Percentiles rank a stretch among this genome's conserved stretches.
Conservation (phyloP, 2,329 filamentous ascomycete genomes). For the Cercospora citrullina region DNA sequence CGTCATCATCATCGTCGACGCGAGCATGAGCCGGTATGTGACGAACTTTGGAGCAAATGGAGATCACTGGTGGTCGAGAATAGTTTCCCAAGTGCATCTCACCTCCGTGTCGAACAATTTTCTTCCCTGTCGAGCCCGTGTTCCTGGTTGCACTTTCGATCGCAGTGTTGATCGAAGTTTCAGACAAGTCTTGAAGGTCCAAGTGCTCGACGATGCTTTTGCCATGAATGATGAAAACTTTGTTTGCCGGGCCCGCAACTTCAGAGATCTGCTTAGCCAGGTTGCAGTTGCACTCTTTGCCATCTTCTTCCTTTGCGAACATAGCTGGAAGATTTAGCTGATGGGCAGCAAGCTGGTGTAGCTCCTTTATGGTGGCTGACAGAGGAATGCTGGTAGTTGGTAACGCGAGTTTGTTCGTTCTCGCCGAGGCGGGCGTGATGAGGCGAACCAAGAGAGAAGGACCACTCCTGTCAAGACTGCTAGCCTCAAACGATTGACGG, state of each 20-base stretch:
- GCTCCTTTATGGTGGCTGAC: constrained; percentile 29
- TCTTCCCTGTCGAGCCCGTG: constrained; percentile 16
- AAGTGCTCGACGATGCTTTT: constrained; percentile 28
- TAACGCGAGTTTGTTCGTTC: constrained; percentile 22
- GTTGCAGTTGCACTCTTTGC: constrained; percentile 36
- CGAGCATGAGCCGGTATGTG: constrained; percentile 26
- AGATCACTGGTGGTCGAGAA: constrained; percentile 22
- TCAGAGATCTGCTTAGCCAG: constrained; percentile 32
- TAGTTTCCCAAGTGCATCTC: constrained; percentile 12
- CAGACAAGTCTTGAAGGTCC: constrained; percentile 10
- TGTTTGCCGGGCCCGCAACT: constrained; percentile 15
- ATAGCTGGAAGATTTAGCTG: constrained; percentile 25
- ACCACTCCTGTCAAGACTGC: background rate
- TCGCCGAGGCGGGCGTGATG: constrained; percentile 34
- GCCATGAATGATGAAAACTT: constrained; percentile 30
- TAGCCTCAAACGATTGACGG: background rate
- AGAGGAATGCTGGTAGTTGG: constrained; percentile 23
- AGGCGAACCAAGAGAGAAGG: constrained; percentile 30
- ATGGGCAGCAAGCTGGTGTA: constrained; percentile 29
- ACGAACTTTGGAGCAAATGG: constrained; percentile 27
- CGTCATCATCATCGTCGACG: constrained; percentile 14
- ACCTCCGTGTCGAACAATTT: constrained; percentile 20
- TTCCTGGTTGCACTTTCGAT: constrained; percentile 12
- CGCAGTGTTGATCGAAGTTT: constrained; percentile 12
- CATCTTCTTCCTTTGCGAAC: constrained; percentile 11